Conservation (phyloP, 495 filamentous ascomycete genomes). For the Daldinia loculata region DNA sequence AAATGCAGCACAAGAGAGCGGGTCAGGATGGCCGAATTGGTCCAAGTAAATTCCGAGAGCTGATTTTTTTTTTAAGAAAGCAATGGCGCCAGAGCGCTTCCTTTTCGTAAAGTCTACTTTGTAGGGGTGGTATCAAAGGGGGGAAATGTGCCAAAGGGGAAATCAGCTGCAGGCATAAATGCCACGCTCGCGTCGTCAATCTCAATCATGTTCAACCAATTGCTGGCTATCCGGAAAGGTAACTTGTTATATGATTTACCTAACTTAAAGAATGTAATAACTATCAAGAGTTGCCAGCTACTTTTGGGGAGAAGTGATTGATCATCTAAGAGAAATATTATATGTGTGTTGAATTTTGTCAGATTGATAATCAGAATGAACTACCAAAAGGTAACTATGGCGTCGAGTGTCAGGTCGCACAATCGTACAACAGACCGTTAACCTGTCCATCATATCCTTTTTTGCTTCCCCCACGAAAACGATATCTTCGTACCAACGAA, state of each 20-base stretch:
- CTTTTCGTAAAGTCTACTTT: background rate
- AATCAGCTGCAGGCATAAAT: constrained; percentile 34
- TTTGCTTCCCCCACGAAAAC: constrained; percentile 16
- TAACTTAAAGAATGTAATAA: background rate
- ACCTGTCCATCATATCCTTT: background rate
- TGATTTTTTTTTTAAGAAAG: constrained; percentile 32
- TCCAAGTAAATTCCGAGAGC: constrained; percentile 30
- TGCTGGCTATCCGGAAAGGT: background rate
- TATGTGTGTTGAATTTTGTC: background rate
- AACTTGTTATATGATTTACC: background rate
- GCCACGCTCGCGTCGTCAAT: constrained; percentile 26
- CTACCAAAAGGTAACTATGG: background rate
- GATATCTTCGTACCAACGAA: constrained; percentile 25
- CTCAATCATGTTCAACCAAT: constrained; percentile 31
- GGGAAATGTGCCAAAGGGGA: constrained; percentile 23
- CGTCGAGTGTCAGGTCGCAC: background rate
- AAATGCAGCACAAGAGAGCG: constrained; percentile 26
- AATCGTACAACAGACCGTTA: background rate
- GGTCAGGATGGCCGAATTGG: constrained; percentile 31
- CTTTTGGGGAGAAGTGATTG: background rate
- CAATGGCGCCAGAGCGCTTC: constrained; percentile 27
- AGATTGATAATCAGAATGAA: background rate
- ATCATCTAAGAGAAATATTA: background rate
- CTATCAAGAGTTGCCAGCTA: background rate
- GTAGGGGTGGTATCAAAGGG: background rate